Percentiles rank a stretch among this genome's conserved stretches.
Conservation (phyloP, 225 moss, liverwort and hornwort species). For the Pleurozium schreberi region DNA sequence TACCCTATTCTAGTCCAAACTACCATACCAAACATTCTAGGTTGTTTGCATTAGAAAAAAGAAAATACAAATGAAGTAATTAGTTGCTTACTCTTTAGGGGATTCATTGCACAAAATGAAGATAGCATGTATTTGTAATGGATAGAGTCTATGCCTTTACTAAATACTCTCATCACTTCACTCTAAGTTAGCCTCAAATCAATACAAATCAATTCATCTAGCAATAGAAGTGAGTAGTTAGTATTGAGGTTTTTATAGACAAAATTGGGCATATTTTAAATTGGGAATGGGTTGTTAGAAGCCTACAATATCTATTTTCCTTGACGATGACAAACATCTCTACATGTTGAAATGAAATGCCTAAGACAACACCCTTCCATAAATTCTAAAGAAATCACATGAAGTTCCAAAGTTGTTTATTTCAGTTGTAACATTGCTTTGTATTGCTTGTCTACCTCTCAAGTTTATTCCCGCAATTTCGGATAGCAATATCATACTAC, state of each 20-base stretch:
- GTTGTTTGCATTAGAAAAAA: neutral
- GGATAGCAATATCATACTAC: too few relatives aligned
- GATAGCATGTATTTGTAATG: neutral
- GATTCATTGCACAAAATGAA: neutral
- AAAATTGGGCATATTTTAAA: too few relatives aligned
- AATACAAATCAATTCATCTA: neutral
- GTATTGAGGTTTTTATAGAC: neutral
- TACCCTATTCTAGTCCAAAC: neutral
- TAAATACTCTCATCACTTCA: neutral
- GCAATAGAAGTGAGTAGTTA: neutral
- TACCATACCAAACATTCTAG: neutral
- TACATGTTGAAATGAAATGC: too few relatives aligned
- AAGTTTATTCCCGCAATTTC: too few relatives aligned
- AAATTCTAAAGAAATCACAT: too few relatives aligned
- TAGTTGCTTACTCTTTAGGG: neutral
- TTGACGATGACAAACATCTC: too few relatives aligned
- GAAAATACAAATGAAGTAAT: neutral
- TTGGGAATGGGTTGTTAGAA: neutral
- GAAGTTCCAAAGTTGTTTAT: too few relatives aligned
- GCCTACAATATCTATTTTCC: too few relatives aligned
- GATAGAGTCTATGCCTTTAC: rapidly evolving
- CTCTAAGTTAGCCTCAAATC: too few relatives aligned
- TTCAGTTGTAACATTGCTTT: neutral
- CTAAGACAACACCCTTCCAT: too few relatives aligned
- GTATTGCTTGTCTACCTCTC: too few relatives aligned